These are phyloP conservation scores for Gamarada debralockiae DNA, from an alignment of 495 filamentous ascomycete species.

Conservation along the genomic window DNA sequence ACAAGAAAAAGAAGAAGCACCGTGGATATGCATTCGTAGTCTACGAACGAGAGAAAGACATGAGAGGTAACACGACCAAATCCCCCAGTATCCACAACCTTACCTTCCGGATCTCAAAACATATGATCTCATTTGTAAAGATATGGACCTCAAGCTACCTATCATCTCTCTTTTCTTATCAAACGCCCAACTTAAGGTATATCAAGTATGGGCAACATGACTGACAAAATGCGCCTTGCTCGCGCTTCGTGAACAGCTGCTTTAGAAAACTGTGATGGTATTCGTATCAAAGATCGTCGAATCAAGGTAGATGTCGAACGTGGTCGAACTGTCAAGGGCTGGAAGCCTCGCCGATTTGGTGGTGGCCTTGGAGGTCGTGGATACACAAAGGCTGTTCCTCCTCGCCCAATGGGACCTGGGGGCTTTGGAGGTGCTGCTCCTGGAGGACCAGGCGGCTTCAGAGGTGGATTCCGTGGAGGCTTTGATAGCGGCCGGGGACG, in stretches of 20 bases:
- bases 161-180: conserved; percentile 29
- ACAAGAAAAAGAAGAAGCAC: conserved; percentile 78
- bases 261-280: conserved; percentile 67
- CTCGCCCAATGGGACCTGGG: conserved; percentile 72
- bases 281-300: conserved; percentile 85
- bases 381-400: conserved; percentile 79
- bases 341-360: conserved; percentile 88
- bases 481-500: conserved; percentile 48
- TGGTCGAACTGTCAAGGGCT: conserved; percentile 89
- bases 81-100: conserved; percentile 32
- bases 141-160: conserved; percentile 56
- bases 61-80: conserved; percentile 81
- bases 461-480: conserved; percentile 45
- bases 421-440: conserved; percentile 48
- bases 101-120: conserved; percentile 28
- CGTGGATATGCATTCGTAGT: conserved; percentile 96
- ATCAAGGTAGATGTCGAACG: conserved; percentile 96
- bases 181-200: conserved; percentile 31
- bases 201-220: conserved; percentile 43
- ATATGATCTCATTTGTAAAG: conserved; percentile 36
- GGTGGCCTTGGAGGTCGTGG: conserved; percentile 90
- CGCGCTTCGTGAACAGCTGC: conserved; percentile 53
- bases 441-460: conserved; percentile 42
- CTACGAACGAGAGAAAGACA: conserved; percentile 95
- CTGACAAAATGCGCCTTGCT: conserved; percentile 52